Evolutionary conservation across 2,329 filamentous ascomycete genomes (phyloP).

Genomic region (Arthrobotrys iridis): DNA sequence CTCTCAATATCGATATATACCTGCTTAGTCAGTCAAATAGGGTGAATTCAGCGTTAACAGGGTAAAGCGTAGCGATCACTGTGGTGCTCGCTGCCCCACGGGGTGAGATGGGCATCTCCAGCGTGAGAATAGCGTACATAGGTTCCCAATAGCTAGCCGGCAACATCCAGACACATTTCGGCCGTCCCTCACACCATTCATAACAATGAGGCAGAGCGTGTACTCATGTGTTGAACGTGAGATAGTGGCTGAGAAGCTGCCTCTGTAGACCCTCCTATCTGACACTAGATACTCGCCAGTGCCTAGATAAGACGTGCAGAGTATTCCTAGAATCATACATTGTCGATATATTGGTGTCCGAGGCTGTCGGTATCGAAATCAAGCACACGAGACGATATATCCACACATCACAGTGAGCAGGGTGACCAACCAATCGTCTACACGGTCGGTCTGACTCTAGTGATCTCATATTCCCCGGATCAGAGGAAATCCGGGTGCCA

Average conservation of each 20-base stretch:
- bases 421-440: neutral
- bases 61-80: neutral
- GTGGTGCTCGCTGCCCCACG: neutral
- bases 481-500: neutral
- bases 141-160: neutral
- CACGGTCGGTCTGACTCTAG: conserved; percentile 33
- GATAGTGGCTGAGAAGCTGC: neutral
- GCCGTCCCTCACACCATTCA: neutral
- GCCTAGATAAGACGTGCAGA: neutral
- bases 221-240: conserved; percentile 48
- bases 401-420: neutral
- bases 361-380: neutral
- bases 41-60: neutral
- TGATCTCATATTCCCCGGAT: neutral
- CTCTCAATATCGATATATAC: neutral
- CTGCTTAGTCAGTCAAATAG: neutral
- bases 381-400: neutral
- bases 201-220: neutral
- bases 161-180: neutral
- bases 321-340: neutral
- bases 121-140: neutral
- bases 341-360: neutral
- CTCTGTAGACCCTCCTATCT: neutral
- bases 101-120: neutral
- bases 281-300: neutral